Conservation (phyloP, 2,329 filamentous ascomycete genomes). For the Aspergillus aculeatinus region DNA sequence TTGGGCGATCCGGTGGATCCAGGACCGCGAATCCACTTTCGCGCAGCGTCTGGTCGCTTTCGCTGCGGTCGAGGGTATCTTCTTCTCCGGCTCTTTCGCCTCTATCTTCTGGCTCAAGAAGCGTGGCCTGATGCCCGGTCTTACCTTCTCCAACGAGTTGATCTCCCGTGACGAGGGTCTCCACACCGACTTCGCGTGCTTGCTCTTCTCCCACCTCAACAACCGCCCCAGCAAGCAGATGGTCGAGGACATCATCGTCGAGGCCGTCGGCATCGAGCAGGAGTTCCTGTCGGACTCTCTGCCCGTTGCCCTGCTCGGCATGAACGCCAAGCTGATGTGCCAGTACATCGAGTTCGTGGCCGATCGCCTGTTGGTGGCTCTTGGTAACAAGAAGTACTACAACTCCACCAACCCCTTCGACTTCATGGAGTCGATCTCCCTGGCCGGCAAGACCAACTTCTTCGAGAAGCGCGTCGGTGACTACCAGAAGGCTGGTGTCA, state of each 20-base stretch:
- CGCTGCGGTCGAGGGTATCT: conserved; percentile 97
- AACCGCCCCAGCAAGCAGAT: conserved; percentile 80
- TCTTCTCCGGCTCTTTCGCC: conserved; percentile 98
- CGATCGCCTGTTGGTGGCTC: conserved; percentile 85
- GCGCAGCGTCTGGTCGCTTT: conserved; percentile 95
- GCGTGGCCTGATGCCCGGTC: conserved; percentile 96
- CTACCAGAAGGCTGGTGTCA: conserved; percentile 99
- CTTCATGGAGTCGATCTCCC: conserved; percentile 99
- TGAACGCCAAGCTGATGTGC: conserved; percentile 97
- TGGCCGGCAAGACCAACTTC: conserved; percentile 99
- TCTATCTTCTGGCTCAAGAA: conserved; percentile 99
- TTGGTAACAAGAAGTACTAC: conserved; percentile 94
- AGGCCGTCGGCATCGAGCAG: conserved; percentile 92
- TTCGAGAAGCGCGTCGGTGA: conserved; percentile 99
- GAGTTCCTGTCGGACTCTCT: conserved; percentile 97
- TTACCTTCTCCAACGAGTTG: conserved; percentile 99
- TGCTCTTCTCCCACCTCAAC: conserved; percentile 96
- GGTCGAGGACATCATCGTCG: conserved; percentile 84
- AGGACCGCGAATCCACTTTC: conserved; percentile 89
- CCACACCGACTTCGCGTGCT: conserved; percentile 97
- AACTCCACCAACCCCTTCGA: conserved; percentile 94
- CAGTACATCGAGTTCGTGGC: conserved; percentile 99
- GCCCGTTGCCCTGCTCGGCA: conserved; percentile 87
- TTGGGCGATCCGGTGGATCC: conserved; percentile 95
- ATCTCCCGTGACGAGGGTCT: conserved; percentile 99